A percentile compares a stretch with the other conserved stretches of the same genome.
These are phyloP conservation scores for Trifolium dubium DNA, from an alignment of 306 rosid genomes.

Conservation along the genomic window DNA sequence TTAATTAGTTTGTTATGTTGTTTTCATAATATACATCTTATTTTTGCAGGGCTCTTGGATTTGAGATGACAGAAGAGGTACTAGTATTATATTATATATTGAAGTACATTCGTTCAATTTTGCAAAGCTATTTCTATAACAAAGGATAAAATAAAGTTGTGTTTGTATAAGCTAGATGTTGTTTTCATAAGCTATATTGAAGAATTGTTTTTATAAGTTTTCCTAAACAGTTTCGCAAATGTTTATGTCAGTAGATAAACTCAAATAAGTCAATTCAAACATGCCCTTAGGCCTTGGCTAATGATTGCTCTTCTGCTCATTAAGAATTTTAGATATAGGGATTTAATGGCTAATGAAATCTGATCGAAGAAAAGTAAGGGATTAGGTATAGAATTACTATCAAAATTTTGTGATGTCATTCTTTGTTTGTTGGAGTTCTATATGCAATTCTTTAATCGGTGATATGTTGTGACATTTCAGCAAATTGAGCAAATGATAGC, in stretches of 20 bases:
- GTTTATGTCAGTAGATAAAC: no score
- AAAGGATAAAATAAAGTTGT: no score
- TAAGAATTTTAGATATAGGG: not conserved
- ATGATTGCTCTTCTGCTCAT: slow-evolving; percentile 6
- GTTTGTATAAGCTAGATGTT: no score
- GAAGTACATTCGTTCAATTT: not conserved
- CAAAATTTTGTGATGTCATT: slow-evolving; percentile 30
- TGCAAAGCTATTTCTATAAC: no score
- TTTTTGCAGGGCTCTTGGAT: slow-evolving; percentile 91
- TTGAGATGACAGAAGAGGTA: slow-evolving; percentile 99
- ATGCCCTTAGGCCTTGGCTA: not conserved
- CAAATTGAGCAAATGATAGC: slow-evolving; percentile 94
- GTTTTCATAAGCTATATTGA: no score
- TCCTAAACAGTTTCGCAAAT: no score
- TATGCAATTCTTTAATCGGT: slow-evolving; percentile 45
- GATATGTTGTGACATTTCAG: slow-evolving; percentile 54
- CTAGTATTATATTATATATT: slow-evolving; percentile 12
- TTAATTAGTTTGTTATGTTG: slow-evolving; percentile 22
- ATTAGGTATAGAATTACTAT: not conserved
- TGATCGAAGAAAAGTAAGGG: slow-evolving; percentile 2
- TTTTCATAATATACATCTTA: slow-evolving; percentile 33
- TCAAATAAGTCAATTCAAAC: no score
- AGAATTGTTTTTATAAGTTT: no score
- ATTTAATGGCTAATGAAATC: slow-evolving; percentile 21
- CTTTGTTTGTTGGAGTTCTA: slow-evolving; percentile 24